Evolutionary conservation across 2,329 filamentous ascomycete species (phyloP), one percentile per base, ranked within the genome.

Genomic region (Tolypocladium ophioglossoides): DNA sequence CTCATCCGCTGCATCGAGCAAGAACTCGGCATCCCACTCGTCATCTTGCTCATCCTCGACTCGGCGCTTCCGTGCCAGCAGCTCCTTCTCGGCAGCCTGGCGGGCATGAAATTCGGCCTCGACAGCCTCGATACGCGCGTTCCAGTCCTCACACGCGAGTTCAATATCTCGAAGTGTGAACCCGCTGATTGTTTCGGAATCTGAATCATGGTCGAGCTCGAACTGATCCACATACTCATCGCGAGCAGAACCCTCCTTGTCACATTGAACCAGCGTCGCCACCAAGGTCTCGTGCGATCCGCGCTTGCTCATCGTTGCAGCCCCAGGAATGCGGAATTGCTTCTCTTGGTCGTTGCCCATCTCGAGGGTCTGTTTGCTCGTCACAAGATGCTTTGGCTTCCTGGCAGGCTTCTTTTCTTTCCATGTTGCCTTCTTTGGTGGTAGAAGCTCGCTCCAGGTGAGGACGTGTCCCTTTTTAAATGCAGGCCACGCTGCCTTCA

Each of bases 281-380:
- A 73, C 66, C 35, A 79, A 74, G 4, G 69, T 70, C 32, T 80
- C 74, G 49, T 81, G 73, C 27, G 84, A 69, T 30, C 79, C 79
- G 56, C 83, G 77, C 49, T 82, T 79, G 47, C 83, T 79, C 12
- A 69, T 64, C 4, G 75, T 73, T 1, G 79, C 76, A 30, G 83
- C 78, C 0, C 84, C 84, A 0, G 83, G 78, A n/a, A 92, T 82
- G 54, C 85, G 84, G 67, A 97, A 99, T 30, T 80, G 77, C 62
- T 91, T 90, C 68, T 95, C 89, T 60, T 95, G 88, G 62, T 97
- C 94, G 49, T 82, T 79, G 3, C 89, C 87, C 37, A 97, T 75
- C 57, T 99, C 94, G 16, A 99, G 77, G 57, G 84, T 91, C 54
- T 96, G 78, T 70, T 99, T 99, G 22, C 87, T 91, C 0, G 91